Percentiles rank a stretch among this genome's conserved stretches.
Conservation (phyloP, 108 stramenopile genomes). For the Cyclotella kingstonii region DNA sequence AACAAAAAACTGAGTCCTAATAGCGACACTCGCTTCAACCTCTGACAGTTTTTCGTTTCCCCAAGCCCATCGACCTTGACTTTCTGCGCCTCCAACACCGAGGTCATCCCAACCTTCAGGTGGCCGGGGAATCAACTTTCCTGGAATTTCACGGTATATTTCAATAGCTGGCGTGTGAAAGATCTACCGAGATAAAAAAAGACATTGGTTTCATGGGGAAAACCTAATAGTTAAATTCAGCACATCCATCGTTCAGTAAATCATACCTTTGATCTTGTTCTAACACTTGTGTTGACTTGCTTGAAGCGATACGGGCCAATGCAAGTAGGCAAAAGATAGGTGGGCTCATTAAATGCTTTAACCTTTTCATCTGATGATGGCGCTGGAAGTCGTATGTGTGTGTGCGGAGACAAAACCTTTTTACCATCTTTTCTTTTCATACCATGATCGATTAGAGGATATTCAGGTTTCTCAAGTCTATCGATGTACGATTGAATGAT, state of each 20-base stretch:
- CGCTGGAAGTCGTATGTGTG: constrained; percentile 30
- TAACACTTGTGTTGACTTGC: constrained; percentile 9
- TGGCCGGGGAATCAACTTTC: constrained; percentile 69
- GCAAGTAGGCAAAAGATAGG: constrained; percentile 56
- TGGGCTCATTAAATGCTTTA: constrained; percentile 14
- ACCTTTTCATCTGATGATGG: constrained; percentile 18
- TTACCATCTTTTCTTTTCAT: constrained; percentile 49
- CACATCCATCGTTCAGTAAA: not conserved
- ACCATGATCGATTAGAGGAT: constrained; percentile 16
- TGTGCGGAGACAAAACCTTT: constrained; percentile 38
- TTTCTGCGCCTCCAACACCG: constrained; percentile 75
- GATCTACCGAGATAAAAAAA: not conserved
- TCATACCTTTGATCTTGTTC: not conserved
- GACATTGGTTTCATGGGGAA: not conserved
- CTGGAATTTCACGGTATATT: constrained; percentile 66
- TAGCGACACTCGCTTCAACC: constrained; percentile 73
- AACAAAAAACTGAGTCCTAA: constrained; percentile 56
- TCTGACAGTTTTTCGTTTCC: constrained; percentile 65
- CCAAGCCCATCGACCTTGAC: constrained; percentile 88
- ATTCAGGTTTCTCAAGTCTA: constrained; percentile 2
- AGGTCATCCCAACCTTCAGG: constrained; percentile 93
- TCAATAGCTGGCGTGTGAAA: constrained; percentile 42
- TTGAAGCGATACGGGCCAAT: constrained; percentile 69
- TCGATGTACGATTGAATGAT: constrained; percentile 25
- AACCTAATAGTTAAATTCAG: not conserved